Percentiles rank a stretch among this genome's conserved stretches.
Evolutionary conservation across 129 eudicot genomes (phyloP).

Genomic region (Pseudognaphalium luteoalbum): DNA sequence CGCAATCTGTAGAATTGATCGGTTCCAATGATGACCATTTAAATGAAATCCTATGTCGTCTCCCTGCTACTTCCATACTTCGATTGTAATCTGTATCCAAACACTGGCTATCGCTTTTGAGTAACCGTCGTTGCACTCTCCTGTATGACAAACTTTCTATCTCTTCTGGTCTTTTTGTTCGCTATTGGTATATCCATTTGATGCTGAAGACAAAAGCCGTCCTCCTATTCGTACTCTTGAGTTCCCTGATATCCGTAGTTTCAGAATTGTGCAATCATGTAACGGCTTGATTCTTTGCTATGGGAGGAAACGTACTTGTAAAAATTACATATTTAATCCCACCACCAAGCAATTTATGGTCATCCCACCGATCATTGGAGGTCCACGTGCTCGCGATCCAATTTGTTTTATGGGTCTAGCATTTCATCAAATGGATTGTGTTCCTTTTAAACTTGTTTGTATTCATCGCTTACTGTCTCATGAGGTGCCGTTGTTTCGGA

Average conservation of each 20-base stretch:
- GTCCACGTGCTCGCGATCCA: neutral
- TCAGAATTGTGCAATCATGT: conserved; percentile 14
- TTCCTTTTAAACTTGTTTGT: conserved; percentile 8
- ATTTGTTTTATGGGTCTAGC: conserved; percentile 15
- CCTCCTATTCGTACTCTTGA: conserved; percentile 9
- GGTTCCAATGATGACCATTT: too few species aligned
- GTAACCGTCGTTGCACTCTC: too few species aligned
- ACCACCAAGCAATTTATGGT: neutral
- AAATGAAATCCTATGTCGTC: neutral
- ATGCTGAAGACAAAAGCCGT: neutral
- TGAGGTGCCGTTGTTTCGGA: conserved; percentile 4
- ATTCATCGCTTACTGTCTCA: neutral
- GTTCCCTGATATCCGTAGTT: neutral
- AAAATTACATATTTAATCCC: conserved; percentile 15
- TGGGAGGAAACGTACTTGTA: neutral
- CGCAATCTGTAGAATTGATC: neutral
- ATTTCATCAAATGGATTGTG: conserved; percentile 16
- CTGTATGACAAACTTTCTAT: too few species aligned
- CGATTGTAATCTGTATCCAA: neutral
- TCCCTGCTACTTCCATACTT: neutral
- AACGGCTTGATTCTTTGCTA: conserved; percentile 7
- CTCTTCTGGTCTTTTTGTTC: too few species aligned
- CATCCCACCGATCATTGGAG: conserved; percentile 13
- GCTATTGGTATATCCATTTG: neutral
- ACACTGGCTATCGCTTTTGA: conserved; percentile 1